Conservation (phyloP, 805 yeast species). For the Candida multigemmis region DNA sequence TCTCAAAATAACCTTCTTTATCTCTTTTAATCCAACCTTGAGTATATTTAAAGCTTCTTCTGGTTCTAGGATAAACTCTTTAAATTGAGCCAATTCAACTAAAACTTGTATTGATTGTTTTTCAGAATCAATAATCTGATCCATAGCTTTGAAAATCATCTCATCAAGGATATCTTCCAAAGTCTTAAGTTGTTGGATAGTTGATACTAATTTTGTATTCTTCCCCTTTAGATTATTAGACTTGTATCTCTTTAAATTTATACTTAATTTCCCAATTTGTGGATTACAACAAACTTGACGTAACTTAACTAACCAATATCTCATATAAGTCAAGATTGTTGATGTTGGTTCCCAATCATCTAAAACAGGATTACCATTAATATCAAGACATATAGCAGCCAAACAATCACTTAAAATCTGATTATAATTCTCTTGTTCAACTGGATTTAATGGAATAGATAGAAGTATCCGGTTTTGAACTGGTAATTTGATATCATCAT, state of each 20-base stretch:
- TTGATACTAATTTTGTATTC: constrained; percentile 7
- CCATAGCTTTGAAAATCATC: constrained; percentile 50
- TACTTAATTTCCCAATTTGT: constrained; percentile 28
- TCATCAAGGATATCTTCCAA: constrained; percentile 60
- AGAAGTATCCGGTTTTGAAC: constrained; percentile 65
- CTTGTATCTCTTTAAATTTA: constrained; percentile 14
- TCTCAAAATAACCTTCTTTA: neutral
- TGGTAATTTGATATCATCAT: constrained; percentile 69
- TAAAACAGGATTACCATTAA: constrained; percentile 39
- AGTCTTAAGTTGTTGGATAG: constrained; percentile 25
- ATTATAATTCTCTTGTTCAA: constrained; percentile 80
- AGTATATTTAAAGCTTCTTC: constrained; percentile 41
- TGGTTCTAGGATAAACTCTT: constrained; percentile 50
- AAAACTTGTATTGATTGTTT: constrained; percentile 34
- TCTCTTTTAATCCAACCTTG: constrained; percentile 24
- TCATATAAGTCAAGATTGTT: constrained; percentile 37
- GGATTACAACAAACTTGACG: constrained; percentile 85
- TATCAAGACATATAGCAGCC: constrained; percentile 44
- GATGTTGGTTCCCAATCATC: constrained; percentile 42
- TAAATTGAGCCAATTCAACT: constrained; percentile 59
- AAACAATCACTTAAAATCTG: constrained; percentile 54
- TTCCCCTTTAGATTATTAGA: constrained; percentile 7
- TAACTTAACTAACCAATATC: constrained; percentile 59
- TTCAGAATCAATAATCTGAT: constrained; percentile 39
- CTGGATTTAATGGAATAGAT: constrained; percentile 65